Percentiles rank a stretch among this genome's conserved stretches.
Evolutionary conservation across 2,329 filamentous ascomycete genomes (phyloP).

Genomic region (Malbranchea zuffiana): DNA sequence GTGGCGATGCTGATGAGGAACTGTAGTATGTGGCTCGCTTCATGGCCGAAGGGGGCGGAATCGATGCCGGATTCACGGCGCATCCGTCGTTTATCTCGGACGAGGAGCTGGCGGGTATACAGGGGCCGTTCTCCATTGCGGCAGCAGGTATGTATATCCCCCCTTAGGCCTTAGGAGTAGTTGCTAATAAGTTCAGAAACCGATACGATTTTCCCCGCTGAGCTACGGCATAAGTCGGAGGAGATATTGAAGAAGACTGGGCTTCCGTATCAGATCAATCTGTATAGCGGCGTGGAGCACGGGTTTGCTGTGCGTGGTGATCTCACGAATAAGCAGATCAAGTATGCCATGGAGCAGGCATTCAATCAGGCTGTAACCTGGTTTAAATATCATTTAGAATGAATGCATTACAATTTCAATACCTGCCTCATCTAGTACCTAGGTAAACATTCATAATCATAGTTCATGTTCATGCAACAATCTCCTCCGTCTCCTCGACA

Average conservation of each 20-base stretch:
- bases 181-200: slow-evolving; percentile 34
- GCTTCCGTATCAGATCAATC: slow-evolving; percentile 59
- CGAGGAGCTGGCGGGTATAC: slow-evolving; percentile 54
- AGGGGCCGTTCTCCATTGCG: slow-evolving; percentile 58
- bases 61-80: slow-evolving; percentile 61
- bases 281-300: slow-evolving; percentile 58
- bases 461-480: slow-evolving; percentile 42
- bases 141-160: slow-evolving; percentile 35
- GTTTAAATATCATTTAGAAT: slow-evolving; percentile 33
- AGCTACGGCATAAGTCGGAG: slow-evolving; percentile 50
- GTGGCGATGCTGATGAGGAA: neutral
- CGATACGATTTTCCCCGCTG: slow-evolving; percentile 46
- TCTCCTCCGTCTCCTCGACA: slow-evolving; percentile 71
- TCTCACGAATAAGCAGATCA: slow-evolving; percentile 41
- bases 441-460: too few species aligned
- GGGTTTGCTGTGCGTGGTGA: slow-evolving; percentile 63
- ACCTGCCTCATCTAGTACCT: too few species aligned
- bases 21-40: slow-evolving; percentile 57
- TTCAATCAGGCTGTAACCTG: slow-evolving; percentile 63
- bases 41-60: slow-evolving; percentile 47
- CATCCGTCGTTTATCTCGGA: slow-evolving; percentile 66
- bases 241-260: slow-evolving; percentile 43
- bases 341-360: slow-evolving; percentile 64
- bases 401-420: too few species aligned
- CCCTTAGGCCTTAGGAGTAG: neutral